Evolutionary conservation across 148 eudicot genomes (phyloP).

Genomic region (Heliamphora exappendiculata): DNA sequence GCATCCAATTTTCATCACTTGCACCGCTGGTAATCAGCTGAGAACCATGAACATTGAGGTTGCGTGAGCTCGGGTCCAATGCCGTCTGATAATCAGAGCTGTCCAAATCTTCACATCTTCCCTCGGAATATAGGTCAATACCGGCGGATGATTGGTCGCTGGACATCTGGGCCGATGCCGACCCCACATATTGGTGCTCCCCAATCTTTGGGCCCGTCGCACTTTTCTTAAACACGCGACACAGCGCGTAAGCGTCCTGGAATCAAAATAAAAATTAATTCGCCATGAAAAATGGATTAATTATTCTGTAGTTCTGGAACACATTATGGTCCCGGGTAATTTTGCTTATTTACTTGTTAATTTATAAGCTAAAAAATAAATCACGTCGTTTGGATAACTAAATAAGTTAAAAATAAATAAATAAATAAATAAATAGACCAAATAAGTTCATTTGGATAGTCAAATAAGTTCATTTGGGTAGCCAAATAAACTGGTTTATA

Average conservation of each 20-base stretch:
- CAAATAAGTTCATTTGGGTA: no score
- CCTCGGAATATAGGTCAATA: slow-evolving; percentile 46
- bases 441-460: no score
- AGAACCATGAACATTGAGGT: slow-evolving; percentile 19
- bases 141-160: slow-evolving; percentile 49
- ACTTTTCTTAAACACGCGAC: slow-evolving; percentile 78
- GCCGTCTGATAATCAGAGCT: slow-evolving; percentile 31
- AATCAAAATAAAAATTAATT: neutral
- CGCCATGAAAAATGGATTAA: no score
- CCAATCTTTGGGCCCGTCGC: slow-evolving; percentile 32
- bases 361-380: no score
- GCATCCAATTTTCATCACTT: slow-evolving; percentile 71
- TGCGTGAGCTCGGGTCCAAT: slow-evolving; percentile 26
- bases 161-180: slow-evolving; percentile 27
- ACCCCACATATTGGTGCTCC: slow-evolving; percentile 21
- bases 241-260: slow-evolving; percentile 80
- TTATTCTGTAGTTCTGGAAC: no score
- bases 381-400: no score
- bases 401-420: no score
- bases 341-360: no score
- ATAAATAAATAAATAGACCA: no score
- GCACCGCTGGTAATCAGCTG: slow-evolving; percentile 11
- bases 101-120: slow-evolving; percentile 46
- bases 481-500: no score
- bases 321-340: no score